phyloP scores from a whole-genome alignment of 2,329 filamentous ascomycete species.

The Stagonosporopsis rhizophila region DNA sequence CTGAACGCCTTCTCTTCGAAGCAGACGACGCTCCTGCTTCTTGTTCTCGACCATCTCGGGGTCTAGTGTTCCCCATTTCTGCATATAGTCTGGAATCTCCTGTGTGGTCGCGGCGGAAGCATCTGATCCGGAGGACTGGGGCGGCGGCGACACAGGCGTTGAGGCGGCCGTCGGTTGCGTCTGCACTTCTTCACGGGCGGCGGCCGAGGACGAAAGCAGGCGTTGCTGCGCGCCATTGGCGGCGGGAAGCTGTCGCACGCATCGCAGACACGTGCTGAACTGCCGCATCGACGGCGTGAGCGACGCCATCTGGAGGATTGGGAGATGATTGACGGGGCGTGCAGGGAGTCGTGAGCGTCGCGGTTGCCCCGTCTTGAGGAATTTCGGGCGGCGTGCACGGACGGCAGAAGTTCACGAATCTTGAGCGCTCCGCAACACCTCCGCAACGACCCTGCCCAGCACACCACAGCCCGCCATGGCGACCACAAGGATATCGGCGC shows the following conservation, averaged over 20 bases:
- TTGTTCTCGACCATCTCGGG: constrained; percentile 45
- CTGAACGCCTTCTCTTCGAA: constrained; percentile 68
- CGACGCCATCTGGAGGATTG: constrained; percentile 42
- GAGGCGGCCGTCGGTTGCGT: constrained; percentile 32
- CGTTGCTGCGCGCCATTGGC: constrained; percentile 45
- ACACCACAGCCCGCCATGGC: constrained; percentile 48
- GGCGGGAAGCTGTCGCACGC: constrained; percentile 43
- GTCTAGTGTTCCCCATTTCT: constrained; percentile 45
- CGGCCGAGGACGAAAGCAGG: constrained; percentile 57
- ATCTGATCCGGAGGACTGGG: constrained; percentile 17
- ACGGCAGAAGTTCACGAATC: constrained; percentile 5
- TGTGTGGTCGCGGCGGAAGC: constrained; percentile 5
- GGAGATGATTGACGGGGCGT: constrained; percentile 15
- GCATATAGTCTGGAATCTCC: constrained; percentile 41
- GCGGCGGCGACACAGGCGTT: constrained; percentile 22
- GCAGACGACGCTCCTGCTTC: constrained; percentile 69
- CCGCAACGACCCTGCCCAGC: constrained; percentile 32
- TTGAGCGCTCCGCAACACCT: constrained; percentile 26
- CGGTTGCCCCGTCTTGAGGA: constrained; percentile 28
- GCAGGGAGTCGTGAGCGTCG: constrained; percentile 26
- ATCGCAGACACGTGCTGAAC: constrained; percentile 45
- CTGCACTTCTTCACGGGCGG: constrained; percentile 54
- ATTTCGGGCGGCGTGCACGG: constrained; percentile 9
- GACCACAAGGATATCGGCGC: constrained; percentile 47
- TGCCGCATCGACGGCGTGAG: constrained; percentile 44